Conservation (phyloP, 345 rosid genomes). For the Pugionium dolabratum region DNA sequence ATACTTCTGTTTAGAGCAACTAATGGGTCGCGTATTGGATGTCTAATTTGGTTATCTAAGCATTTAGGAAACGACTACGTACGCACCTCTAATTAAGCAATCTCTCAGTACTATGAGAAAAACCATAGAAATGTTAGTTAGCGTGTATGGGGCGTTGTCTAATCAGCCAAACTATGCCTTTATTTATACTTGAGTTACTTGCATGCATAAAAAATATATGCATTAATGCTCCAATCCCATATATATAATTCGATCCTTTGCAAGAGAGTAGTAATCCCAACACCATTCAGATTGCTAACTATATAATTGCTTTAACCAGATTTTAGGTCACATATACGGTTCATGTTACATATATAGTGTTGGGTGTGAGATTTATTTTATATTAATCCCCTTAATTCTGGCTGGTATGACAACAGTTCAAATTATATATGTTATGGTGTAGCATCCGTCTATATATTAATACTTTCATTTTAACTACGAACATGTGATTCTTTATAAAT, state of each 20-base stretch:
- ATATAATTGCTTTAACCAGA: background rate
- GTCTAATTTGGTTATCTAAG: slow-evolving; percentile 7
- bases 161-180: background rate
- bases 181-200: slow-evolving; percentile 1
- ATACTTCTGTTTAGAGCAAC: background rate
- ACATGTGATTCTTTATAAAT: background rate
- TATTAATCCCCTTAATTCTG: background rate
- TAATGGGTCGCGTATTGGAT: background rate
- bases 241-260: background rate
- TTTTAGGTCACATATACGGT: slow-evolving; percentile 8
- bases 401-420: background rate
- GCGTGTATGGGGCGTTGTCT: background rate
- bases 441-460: background rate
- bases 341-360: slow-evolving; percentile 8
- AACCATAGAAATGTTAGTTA: background rate
- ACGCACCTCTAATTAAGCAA: background rate
- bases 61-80: background rate
- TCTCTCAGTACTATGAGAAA: background rate
- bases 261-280: slow-evolving; percentile 18
- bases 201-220: slow-evolving; percentile 24
- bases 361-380: background rate
- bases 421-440: background rate
- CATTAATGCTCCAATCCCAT: background rate
- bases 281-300: background rate
- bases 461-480: background rate